Evolutionary conservation across 139 green algal species (phyloP).

Genomic region (Trebouxia sp.): DNA sequence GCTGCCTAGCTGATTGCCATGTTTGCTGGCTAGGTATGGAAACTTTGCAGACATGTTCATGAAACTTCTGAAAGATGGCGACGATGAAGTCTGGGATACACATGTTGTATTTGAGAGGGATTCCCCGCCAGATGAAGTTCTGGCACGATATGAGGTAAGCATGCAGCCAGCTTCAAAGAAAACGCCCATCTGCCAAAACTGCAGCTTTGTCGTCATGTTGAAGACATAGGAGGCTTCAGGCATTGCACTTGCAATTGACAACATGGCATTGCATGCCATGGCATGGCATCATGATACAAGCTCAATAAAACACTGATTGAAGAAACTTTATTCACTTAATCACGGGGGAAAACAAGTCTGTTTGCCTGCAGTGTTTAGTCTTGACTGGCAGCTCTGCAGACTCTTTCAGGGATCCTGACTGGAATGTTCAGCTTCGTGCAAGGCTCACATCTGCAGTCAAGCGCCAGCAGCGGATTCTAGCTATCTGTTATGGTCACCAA

Average conservation of each 20-base stretch:
- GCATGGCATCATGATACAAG: no score
- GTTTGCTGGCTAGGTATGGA: neutral
- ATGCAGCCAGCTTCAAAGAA: neutral
- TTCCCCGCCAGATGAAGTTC: constrained; percentile 1
- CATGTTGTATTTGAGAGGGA: constrained; percentile 9
- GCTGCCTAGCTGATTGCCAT: neutral
- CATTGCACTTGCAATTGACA: no score
- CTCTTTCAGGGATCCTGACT: constrained; percentile 1
- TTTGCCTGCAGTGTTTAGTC: constrained; percentile 5
- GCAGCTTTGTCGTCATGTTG: no score
- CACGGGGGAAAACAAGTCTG: no score
- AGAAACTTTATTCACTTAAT: no score
- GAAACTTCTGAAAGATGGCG: neutral
- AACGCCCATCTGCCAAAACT: no score
- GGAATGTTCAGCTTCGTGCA: constrained; percentile 14
- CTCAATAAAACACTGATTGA: no score
- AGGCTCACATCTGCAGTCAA: constrained; percentile 15
- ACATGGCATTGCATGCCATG: no score
- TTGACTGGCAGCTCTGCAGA: constrained; percentile 26
- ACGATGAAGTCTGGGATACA: constrained; percentile 3
- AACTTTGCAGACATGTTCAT: constrained; percentile 16
- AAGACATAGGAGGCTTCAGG: no score
- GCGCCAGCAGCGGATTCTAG: constrained; percentile 14
- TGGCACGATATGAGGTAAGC: constrained; percentile 11
- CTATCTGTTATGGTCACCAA: constrained; percentile 27